phyloP scores from a whole-genome alignment of 331 rosid species.

The Pyracantha coccinea region DNA sequence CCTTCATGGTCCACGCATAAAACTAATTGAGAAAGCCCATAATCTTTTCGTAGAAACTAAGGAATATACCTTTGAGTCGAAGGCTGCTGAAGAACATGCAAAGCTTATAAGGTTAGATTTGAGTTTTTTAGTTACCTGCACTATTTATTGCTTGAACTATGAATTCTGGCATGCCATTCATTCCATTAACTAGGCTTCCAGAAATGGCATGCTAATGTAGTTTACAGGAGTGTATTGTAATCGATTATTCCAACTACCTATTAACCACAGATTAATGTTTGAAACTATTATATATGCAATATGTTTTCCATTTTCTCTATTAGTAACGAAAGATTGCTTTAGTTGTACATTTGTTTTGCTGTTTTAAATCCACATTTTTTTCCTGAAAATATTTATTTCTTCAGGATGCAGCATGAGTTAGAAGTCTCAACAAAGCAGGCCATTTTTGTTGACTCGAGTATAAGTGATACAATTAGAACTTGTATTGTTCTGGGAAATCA shows the following conservation, averaged over 20 bases:
- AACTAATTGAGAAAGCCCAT: slow-evolving; percentile 72
- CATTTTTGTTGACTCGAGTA: slow-evolving; percentile 94
- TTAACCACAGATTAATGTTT: neutral
- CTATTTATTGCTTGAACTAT: neutral
- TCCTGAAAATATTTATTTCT: slow-evolving; percentile 10
- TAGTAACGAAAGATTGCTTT: neutral
- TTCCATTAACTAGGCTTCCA: slow-evolving; percentile 4
- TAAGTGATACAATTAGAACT: slow-evolving; percentile 91
- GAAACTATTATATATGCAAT: neutral
- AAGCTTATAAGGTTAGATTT: slow-evolving; percentile 70
- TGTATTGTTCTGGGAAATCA: slow-evolving; percentile 97
- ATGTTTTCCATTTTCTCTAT: neutral
- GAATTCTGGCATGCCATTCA: neutral
- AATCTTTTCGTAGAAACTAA: slow-evolving; percentile 77
- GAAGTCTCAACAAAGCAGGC: slow-evolving; percentile 94
- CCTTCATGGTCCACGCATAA: slow-evolving; percentile 91
- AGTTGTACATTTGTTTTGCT: neutral
- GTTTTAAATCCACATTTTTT: neutral
- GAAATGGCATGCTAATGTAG: slow-evolving; percentile 1
- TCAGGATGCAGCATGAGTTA: slow-evolving; percentile 85
- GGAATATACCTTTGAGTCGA: slow-evolving; percentile 82
- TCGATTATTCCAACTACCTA: neutral
- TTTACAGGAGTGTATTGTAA: neutral
- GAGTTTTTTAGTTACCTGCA: slow-evolving; percentile 3
- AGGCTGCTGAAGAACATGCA: slow-evolving; percentile 98